Conservation (phyloP, 805 yeast species). For the Barnettozyma populi region DNA sequence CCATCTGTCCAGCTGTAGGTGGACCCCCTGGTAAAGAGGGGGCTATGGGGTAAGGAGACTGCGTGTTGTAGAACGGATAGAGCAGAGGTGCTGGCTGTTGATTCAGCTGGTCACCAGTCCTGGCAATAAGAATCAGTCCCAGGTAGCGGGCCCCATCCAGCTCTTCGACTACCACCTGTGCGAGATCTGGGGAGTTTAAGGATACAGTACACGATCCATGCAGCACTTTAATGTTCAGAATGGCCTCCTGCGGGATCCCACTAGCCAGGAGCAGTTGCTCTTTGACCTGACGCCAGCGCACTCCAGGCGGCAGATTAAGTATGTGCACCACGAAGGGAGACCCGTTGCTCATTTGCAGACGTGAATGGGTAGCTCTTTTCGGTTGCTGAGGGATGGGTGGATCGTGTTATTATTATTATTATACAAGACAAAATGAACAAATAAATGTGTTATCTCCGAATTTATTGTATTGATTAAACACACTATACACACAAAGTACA, state of each 20-base stretch:
- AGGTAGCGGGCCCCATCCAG: conserved; percentile 18
- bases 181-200: conserved; percentile 10
- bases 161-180: conserved; percentile 5
- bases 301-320: conserved; percentile 17
- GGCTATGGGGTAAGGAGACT: background rate
- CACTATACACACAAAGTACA: background rate
- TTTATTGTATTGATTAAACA: background rate
- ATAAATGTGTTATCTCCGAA: background rate
- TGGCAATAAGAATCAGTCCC: conserved; percentile 11
- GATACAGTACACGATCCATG: conserved; percentile 10
- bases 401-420: no score
- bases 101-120: conserved; percentile 6
- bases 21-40: background rate
- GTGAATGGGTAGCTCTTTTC: background rate
- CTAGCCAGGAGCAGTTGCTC: conserved; percentile 11
- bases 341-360: conserved; percentile 1
- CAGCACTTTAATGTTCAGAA: conserved; percentile 20
- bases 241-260: conserved; percentile 15
- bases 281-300: conserved; percentile 22
- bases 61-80: background rate
- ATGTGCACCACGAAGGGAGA: conserved; percentile 13
- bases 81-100: background rate
- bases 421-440: background rate
- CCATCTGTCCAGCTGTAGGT: background rate
- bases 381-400: background rate